Percentiles rank a stretch among this genome's conserved stretches.
phyloP scores from a whole-genome alignment of 768 basidiomycete genomes.

The Hydnum rufescens region DNA sequence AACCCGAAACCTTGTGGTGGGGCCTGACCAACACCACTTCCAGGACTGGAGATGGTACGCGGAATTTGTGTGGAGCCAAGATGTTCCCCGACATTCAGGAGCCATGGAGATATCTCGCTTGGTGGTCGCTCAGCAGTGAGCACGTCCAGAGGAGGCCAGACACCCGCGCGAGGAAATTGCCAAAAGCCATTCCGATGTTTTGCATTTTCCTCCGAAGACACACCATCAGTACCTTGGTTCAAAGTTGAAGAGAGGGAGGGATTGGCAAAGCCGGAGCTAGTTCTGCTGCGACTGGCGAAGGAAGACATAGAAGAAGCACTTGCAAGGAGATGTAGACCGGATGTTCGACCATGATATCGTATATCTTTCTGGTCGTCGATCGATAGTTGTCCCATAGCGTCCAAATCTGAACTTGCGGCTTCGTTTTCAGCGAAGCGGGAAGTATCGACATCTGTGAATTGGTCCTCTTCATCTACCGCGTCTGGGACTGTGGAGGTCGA shows the following conservation, averaged over 20 bases:
- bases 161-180: constrained; percentile 25
- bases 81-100: too few relatives aligned
- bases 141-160: constrained; percentile 63
- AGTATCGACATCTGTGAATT: too few relatives aligned
- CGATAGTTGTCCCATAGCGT: constrained; percentile 72
- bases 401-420: too few relatives aligned
- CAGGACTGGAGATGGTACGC: background rate
- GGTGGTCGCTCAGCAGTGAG: too few relatives aligned
- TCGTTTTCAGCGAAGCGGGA: too few relatives aligned
- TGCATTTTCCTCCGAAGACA: background rate
- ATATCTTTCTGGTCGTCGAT: constrained; percentile 76
- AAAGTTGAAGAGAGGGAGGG: constrained; percentile 22
- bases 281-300: constrained; percentile 28
- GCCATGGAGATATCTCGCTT: too few relatives aligned
- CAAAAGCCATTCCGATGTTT: background rate
- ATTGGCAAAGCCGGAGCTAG: constrained; percentile 62
- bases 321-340: constrained; percentile 49
- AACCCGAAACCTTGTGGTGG: background rate
- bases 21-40: background rate
- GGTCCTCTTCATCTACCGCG: too few relatives aligned
- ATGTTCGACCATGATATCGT: constrained; percentile 70
- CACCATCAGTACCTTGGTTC: background rate
- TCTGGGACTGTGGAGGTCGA: too few relatives aligned
- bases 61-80: background rate
- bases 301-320: background rate